Conservation (phyloP, 768 basidiomycete species). For the Russula lepida region DNA sequence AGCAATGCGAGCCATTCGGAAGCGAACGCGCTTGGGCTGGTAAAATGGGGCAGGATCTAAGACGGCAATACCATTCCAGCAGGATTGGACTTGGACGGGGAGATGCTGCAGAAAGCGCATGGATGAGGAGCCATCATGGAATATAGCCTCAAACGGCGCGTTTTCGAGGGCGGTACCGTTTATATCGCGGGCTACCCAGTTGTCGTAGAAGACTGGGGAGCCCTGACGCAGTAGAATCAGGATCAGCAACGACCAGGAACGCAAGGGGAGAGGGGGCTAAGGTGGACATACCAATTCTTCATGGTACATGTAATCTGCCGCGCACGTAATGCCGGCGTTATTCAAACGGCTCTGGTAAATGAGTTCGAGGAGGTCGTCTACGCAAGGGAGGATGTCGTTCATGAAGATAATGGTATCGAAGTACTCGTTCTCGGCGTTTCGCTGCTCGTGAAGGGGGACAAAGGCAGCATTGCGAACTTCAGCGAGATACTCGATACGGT, state of each 20-base stretch:
- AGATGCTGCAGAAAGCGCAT: constrained; percentile 85
- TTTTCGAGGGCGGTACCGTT: constrained; percentile 98
- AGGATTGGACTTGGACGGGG: constrained; percentile 92
- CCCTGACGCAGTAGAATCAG: constrained; percentile 31
- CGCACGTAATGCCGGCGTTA: constrained; percentile 97
- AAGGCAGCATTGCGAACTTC: constrained; percentile 99
- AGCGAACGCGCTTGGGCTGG: constrained; percentile 78
- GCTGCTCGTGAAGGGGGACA: constrained; percentile 87
- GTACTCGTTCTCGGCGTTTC: constrained; percentile 86
- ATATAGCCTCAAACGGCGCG: constrained; percentile 90
- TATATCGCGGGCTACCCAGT: constrained; percentile 98
- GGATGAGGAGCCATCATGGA: constrained; percentile 73
- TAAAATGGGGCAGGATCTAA: constrained; percentile 97
- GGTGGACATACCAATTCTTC: constrained; percentile 65
- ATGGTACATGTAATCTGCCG: constrained; percentile 99
- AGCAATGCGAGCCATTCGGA: constrained; percentile 87
- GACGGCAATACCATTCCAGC: constrained; percentile 97
- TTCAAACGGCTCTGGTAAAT: constrained; percentile 91
- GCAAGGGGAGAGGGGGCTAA: background rate
- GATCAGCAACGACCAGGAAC: background rate
- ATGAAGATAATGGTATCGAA: constrained; percentile 98
- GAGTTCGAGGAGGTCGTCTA: constrained; percentile 95
- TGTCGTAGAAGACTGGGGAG: constrained; percentile 93
- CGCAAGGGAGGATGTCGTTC: constrained; percentile 98
- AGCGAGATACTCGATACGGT: constrained; percentile 99